These are phyloP conservation scores for Mytilinidion resinicola DNA, from an alignment of 495 filamentous ascomycete genomes.

Conservation along the genomic window DNA sequence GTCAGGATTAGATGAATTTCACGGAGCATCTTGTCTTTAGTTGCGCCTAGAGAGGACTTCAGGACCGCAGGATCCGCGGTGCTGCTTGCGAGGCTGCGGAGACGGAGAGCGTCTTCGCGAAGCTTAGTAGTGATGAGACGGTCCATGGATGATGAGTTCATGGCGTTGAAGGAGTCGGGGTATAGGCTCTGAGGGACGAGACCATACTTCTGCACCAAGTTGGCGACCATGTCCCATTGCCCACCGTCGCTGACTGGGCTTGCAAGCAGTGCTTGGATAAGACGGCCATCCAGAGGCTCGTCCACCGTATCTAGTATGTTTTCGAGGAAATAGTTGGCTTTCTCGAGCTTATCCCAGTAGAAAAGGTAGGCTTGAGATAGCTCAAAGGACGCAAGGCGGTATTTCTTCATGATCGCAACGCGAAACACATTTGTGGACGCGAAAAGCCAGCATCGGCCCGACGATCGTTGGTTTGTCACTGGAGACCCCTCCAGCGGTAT, in stretches of 20 bases:
- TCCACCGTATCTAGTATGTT: slow-evolving; percentile 67
- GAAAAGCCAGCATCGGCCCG: slow-evolving; percentile 85
- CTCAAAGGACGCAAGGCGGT: slow-evolving; percentile 71
- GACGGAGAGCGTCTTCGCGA: slow-evolving; percentile 67
- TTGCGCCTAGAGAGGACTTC: slow-evolving; percentile 39
- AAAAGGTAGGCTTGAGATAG: slow-evolving; percentile 84
- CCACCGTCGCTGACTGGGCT: slow-evolving; percentile 74
- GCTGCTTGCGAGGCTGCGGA: slow-evolving; percentile 48
- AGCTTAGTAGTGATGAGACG: slow-evolving; percentile 75
- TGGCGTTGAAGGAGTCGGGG: slow-evolving; percentile 71
- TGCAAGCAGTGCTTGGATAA: slow-evolving; percentile 59
- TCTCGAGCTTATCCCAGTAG: slow-evolving; percentile 93
- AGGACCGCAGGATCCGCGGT: slow-evolving; percentile 18
- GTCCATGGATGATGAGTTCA: slow-evolving; percentile 62
- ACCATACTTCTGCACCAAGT: slow-evolving; percentile 78
- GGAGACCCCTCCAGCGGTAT: slow-evolving; percentile 76
- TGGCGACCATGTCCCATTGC: slow-evolving; percentile 90
- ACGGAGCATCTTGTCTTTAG: slow-evolving; percentile 65
- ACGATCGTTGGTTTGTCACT: slow-evolving; percentile 75
- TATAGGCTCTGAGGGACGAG: slow-evolving; percentile 73
- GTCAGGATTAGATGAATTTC: slow-evolving; percentile 75
- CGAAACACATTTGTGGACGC: slow-evolving; percentile 83
- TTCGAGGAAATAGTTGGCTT: slow-evolving; percentile 82
- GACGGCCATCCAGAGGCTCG: slow-evolving; percentile 58
- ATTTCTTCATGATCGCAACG: slow-evolving; percentile 72